Conservation (phyloP, 2,329 filamentous ascomycete genomes). For the Hymenoscyphus linearis region DNA sequence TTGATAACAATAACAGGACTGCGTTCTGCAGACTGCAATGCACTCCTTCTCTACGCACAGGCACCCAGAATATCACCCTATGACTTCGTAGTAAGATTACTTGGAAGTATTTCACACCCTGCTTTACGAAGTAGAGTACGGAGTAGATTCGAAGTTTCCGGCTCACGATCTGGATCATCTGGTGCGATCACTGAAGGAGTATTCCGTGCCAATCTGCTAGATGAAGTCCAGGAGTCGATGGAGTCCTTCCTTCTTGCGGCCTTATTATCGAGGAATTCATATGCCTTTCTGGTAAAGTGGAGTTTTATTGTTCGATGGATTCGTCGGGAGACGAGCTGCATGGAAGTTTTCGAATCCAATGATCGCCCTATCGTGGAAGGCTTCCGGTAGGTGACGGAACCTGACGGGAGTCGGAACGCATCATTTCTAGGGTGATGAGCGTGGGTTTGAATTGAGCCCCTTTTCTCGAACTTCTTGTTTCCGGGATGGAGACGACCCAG, state of each 20-base stretch:
- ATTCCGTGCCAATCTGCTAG: neutral
- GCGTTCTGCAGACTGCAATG: neutral
- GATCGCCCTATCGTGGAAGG: slow-evolving; percentile 4
- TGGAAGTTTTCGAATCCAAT: neutral
- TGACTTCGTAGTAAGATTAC: neutral
- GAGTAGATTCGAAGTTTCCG: neutral
- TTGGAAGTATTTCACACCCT: neutral
- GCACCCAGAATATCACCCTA: neutral
- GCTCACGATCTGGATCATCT: too few relatives aligned
- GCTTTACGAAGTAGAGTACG: too few relatives aligned
- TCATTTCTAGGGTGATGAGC: neutral
- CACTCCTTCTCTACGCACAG: slow-evolving; percentile 1
- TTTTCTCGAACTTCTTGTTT: neutral
- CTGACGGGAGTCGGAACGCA: neutral
- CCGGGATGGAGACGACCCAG: neutral
- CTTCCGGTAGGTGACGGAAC: slow-evolving; percentile 6
- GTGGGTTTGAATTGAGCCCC: neutral
- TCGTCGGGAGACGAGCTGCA: neutral
- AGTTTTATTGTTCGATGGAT: neutral
- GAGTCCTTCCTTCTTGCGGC: neutral
- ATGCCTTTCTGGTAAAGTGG: neutral
- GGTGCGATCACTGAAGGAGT: neutral
- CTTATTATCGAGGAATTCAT: neutral
- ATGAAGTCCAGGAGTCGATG: too few relatives aligned
- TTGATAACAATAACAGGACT: slow-evolving; percentile 3